Conservation (phyloP, 169 alveolate species). For the Sarcocystis neurona region DNA sequence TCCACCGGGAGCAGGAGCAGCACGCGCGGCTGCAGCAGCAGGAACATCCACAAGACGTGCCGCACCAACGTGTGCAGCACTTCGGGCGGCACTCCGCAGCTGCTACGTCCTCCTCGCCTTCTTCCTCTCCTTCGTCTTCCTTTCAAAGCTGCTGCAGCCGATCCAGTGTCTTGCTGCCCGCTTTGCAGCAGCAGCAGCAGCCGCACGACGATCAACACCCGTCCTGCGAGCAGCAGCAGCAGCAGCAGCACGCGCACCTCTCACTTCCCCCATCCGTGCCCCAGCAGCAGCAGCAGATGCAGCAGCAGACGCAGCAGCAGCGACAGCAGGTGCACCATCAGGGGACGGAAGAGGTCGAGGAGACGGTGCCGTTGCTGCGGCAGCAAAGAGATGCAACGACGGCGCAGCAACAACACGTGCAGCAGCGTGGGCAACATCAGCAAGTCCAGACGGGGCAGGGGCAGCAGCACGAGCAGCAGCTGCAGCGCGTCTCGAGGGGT, state of each 20-base stretch:
- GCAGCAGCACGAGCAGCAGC: not conserved
- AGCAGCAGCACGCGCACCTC: not conserved
- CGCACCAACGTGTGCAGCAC: constrained; percentile 14
- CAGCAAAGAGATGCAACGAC: not conserved
- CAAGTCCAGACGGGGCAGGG: not conserved
- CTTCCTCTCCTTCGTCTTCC: not conserved
- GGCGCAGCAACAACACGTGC: not conserved
- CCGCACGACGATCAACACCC: not conserved
- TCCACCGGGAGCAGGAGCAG: not conserved
- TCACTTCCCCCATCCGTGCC: not conserved
- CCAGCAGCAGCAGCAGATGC: constrained; percentile 2
- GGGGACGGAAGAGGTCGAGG: not conserved
- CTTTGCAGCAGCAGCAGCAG: not conserved
- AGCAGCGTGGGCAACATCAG: not conserved
- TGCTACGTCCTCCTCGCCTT: not conserved
- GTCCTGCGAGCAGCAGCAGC: not conserved
- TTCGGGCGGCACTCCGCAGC: constrained; percentile 8
- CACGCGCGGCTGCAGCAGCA: constrained; percentile 26
- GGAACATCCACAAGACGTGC: constrained; percentile 12
- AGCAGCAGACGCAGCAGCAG: not conserved
- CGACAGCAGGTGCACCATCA: constrained; percentile 1
- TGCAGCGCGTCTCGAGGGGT: constrained; percentile 31
- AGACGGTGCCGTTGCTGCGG: not conserved
- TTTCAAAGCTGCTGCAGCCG: not conserved
- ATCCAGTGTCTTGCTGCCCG: not conserved